A percentile compares a stretch with the other conserved stretches of the same genome.
Conservation (phyloP, 2,329 filamentous ascomycete species). For the Ceratocystis destructans region DNA sequence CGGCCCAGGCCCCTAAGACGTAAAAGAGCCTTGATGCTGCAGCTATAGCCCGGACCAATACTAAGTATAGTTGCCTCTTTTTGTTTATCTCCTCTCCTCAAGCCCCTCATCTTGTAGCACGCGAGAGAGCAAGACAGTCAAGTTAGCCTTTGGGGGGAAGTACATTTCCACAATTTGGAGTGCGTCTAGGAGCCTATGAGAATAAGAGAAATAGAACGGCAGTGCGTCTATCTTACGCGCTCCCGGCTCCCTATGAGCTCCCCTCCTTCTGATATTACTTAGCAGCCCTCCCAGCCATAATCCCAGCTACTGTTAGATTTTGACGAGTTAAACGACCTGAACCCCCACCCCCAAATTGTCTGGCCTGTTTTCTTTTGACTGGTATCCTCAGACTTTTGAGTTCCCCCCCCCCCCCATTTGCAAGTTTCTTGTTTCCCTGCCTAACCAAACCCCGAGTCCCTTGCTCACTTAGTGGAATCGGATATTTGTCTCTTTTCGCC, state of each 20-base stretch:
- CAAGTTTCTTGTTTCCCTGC: not conserved
- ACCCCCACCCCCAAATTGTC: not conserved
- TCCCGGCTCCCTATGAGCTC: not conserved
- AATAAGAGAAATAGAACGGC: not conserved
- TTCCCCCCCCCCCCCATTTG: not conserved
- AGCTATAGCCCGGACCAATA: not conserved
- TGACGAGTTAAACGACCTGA: not conserved
- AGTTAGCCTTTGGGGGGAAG: no score
- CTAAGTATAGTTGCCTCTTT: no score
- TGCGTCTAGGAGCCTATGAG: not conserved
- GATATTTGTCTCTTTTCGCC: not conserved
- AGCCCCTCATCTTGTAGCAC: not conserved
- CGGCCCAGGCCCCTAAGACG: not conserved
- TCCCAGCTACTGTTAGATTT: not conserved
- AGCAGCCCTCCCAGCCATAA: no score
- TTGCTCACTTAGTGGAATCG: not conserved
- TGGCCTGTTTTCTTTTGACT: not conserved
- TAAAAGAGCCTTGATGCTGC: not conserved
- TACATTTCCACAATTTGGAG: no score
- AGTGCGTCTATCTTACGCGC: constrained; percentile 1
- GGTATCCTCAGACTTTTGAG: no score
- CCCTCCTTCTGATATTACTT: no score
- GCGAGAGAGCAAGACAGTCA: not conserved
- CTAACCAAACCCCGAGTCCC: no score
- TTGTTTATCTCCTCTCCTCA: not conserved